Conservation (phyloP, 78 protist species). For the Polysphondylium violaceum region DNA sequence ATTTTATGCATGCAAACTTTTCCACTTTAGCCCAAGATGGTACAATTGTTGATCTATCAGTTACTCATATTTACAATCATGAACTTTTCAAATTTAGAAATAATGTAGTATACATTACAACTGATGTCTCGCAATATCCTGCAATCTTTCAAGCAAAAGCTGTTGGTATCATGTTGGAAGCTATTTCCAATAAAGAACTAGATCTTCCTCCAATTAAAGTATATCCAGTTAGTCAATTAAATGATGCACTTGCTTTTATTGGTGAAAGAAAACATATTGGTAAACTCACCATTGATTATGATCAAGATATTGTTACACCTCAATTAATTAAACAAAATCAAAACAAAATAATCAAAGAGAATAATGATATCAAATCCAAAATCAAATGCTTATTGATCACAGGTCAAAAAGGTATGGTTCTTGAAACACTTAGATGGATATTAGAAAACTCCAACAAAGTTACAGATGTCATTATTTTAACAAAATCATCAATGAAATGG, state of each 20-base stretch:
- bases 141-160: slow-evolving; percentile 51
- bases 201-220: background rate
- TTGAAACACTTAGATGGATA: background rate
- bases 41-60: slow-evolving; percentile 62
- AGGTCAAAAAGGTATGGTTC: slow-evolving; percentile 7
- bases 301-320: background rate
- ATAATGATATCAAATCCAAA: too few relatives aligned
- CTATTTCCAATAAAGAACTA: background rate
- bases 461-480: background rate
- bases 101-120: background rate
- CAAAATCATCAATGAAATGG: slow-evolving; percentile 17
- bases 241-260: background rate
- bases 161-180: slow-evolving; percentile 32
- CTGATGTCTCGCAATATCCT: background rate
- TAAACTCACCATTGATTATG: background rate
- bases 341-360: background rate
- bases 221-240: slow-evolving; percentile 2
- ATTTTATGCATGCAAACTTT: slow-evolving; percentile 41
- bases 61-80: background rate
- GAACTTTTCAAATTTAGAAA: slow-evolving; percentile 27
- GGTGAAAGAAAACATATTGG: slow-evolving; percentile 36
- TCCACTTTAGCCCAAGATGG: slow-evolving; percentile 44
- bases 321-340: too few relatives aligned
- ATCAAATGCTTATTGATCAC: background rate
- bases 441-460: background rate